These are phyloP conservation scores for Colletotrichum zoysiae DNA, from an alignment of 2,329 filamentous ascomycete genomes.

Conservation along the genomic window DNA sequence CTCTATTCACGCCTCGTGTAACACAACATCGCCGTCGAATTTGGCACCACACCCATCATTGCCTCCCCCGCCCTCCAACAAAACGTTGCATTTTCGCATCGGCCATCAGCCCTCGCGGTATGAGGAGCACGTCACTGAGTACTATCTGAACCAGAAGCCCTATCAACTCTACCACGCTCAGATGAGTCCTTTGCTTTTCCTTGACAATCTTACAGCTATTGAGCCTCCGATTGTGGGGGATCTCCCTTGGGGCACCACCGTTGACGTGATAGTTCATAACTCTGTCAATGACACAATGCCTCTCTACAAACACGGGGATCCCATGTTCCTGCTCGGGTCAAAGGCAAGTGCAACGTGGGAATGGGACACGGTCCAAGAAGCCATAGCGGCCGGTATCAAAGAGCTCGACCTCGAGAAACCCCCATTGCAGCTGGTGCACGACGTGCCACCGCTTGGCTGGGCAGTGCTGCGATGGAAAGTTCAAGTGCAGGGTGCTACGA, in stretches of 20 bases:
- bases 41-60: constrained; percentile 1
- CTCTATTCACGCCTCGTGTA: constrained; percentile 2
- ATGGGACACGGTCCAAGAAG: constrained; percentile 66
- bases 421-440: constrained; percentile 21
- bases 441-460: constrained; percentile 27
- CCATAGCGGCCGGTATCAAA: constrained; percentile 47
- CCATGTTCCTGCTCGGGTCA: constrained; percentile 67
- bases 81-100: constrained; percentile 18
- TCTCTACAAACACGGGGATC: constrained; percentile 73
- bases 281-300: constrained; percentile 27
- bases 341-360: constrained; percentile 61
- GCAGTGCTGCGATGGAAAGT: constrained; percentile 29
- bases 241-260: constrained; percentile 52
- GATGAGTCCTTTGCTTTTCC: constrained; percentile 55
- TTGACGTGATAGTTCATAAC: constrained; percentile 44
- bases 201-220: constrained; percentile 55
- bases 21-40: background rate
- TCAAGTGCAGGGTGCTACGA: constrained; percentile 19
- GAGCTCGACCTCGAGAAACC: background rate
- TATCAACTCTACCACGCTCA: constrained; percentile 43
- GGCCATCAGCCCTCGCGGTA: constrained; percentile 15
- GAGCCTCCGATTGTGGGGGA: constrained; percentile 5
- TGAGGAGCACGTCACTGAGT: constrained; percentile 24
- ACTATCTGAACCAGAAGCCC: constrained; percentile 22
- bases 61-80: background rate